Percentiles rank a stretch among this genome's conserved stretches.
Conservation (phyloP, 805 yeast genomes). For the Lachancea waltii region DNA sequence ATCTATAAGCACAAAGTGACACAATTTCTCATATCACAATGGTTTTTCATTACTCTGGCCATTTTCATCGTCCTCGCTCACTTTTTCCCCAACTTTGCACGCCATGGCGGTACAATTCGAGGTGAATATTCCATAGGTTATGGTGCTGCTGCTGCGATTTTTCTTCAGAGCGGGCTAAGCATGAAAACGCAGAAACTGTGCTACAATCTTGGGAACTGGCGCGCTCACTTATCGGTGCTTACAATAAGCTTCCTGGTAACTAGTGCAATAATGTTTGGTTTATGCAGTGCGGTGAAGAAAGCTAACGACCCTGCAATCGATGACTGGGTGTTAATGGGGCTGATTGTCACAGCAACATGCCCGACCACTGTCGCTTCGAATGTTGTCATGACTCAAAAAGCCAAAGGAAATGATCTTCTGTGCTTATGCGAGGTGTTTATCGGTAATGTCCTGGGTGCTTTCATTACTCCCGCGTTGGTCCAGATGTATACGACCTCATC, state of each 20-base stretch:
- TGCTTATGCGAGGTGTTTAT: constrained; percentile 80
- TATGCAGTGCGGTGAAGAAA: constrained; percentile 57
- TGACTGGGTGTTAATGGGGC: constrained; percentile 73
- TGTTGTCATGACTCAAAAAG: constrained; percentile 84
- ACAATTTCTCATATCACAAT: constrained; percentile 36
- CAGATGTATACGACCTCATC: constrained; percentile 58
- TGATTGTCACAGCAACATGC: constrained; percentile 76
- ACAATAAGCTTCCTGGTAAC: constrained; percentile 66
- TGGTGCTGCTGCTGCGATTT: constrained; percentile 82
- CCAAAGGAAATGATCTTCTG: constrained; percentile 74
- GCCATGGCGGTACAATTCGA: constrained; percentile 69
- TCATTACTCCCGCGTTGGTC: constrained; percentile 76
- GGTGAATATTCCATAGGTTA: constrained; percentile 76
- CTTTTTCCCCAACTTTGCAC: constrained; percentile 75
- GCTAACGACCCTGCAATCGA: constrained; percentile 56
- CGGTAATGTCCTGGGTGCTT: constrained; percentile 81
- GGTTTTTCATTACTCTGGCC: constrained; percentile 74
- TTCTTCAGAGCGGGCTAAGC: constrained; percentile 72
- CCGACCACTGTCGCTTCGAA: constrained; percentile 91
- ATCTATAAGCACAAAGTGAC: not conserved
- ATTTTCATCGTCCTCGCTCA: constrained; percentile 69
- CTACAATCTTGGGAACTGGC: constrained; percentile 65
- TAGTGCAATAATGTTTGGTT: constrained; percentile 63
- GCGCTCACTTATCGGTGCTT: constrained; percentile 72
- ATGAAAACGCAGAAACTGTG: constrained; percentile 60